Percentiles rank a stretch among this genome's conserved stretches.
Evolutionary conservation across 352 stramenopile genomes (phyloP).

Genomic region (Pseudoperonospora humuli): DNA sequence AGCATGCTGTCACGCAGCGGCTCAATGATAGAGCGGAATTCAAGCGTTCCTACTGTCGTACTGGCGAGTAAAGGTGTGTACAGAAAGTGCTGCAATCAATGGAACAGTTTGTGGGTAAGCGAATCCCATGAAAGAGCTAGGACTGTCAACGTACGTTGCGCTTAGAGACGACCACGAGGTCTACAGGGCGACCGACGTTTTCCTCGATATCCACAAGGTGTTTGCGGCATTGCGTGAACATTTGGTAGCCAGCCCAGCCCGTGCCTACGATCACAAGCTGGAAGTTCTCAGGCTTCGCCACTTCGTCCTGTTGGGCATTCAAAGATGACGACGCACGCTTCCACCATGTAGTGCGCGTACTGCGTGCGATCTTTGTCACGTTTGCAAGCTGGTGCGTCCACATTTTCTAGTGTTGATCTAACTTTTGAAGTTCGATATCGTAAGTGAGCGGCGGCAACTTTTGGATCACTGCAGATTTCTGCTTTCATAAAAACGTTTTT

Average conservation of each 20-base stretch:
- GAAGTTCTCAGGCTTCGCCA: conserved; percentile 60
- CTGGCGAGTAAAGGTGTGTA: conserved; percentile 96
- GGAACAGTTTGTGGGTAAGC: background rate
- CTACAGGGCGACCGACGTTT: conserved; percentile 35
- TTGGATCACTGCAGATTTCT: background rate
- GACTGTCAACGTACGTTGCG: conserved; percentile 46
- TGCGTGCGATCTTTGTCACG: background rate
- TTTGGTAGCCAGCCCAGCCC: conserved; percentile 71
- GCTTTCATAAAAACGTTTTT: background rate
- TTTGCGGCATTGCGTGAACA: conserved; percentile 72
- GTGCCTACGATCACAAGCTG: conserved; percentile 69
- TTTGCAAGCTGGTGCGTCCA: background rate
- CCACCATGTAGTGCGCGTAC: background rate
- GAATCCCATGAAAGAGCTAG: background rate
- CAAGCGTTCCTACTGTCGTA: conserved; percentile 92
- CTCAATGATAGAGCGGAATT: conserved; percentile 96
- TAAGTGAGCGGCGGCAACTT: too few species aligned
- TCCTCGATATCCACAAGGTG: conserved; percentile 70
- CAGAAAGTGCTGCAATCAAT: conserved; percentile 87
- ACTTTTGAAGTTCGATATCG: too few species aligned
- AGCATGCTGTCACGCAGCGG: conserved; percentile 85
- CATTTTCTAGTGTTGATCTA: background rate
- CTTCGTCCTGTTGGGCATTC: conserved; percentile 9
- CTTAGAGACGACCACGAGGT: conserved; percentile 74
- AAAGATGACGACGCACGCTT: conserved; percentile 19